phyloP scores from a whole-genome alignment of 352 stramenopile species.

The Globisporangium viniferum region DNA sequence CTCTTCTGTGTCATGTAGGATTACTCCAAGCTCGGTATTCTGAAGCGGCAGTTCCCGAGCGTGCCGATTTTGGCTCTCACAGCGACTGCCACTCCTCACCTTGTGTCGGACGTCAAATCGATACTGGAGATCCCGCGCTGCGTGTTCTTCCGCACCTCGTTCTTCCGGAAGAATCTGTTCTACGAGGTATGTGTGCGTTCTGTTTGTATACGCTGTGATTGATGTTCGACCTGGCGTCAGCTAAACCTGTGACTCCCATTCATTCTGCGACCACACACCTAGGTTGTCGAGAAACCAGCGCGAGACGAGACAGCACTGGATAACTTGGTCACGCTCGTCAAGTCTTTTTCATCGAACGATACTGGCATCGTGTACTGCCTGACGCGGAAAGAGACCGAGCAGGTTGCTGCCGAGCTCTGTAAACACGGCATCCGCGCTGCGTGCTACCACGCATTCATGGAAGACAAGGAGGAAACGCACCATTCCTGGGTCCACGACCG shows the following conservation, averaged over 20 bases:
- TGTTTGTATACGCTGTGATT: conserved; percentile 9
- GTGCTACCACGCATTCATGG: conserved; percentile 88
- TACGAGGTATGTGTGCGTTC: conserved; percentile 68
- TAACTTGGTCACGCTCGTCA: conserved; percentile 76
- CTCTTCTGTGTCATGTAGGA: conserved; percentile 37
- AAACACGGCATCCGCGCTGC: conserved; percentile 69
- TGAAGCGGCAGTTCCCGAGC: conserved; percentile 87
- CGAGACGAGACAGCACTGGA: conserved; percentile 48
- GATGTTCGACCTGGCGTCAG: neutral
- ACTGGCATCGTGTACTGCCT: conserved; percentile 93
- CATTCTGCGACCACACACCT: neutral
- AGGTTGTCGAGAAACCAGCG: conserved; percentile 48
- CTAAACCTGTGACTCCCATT: neutral
- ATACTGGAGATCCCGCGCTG: conserved; percentile 74
- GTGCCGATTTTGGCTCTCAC: conserved; percentile 92
- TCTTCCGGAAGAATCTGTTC: conserved; percentile 89
- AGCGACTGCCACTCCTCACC: conserved; percentile 72
- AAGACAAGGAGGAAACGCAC: conserved; percentile 68
- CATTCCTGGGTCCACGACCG: conserved; percentile 48
- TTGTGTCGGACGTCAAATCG: conserved; percentile 71
- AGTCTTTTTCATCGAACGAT: conserved; percentile 44
- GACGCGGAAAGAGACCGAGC: conserved; percentile 89
- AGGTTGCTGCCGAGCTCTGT: conserved; percentile 75
- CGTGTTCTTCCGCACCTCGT: conserved; percentile 88
- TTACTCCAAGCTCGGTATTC: conserved; percentile 91